Evolutionary conservation across 768 basidiomycete species (phyloP), one percentile per base, ranked within the genome.

Genomic region (Psilocybe azurescens): DNA sequence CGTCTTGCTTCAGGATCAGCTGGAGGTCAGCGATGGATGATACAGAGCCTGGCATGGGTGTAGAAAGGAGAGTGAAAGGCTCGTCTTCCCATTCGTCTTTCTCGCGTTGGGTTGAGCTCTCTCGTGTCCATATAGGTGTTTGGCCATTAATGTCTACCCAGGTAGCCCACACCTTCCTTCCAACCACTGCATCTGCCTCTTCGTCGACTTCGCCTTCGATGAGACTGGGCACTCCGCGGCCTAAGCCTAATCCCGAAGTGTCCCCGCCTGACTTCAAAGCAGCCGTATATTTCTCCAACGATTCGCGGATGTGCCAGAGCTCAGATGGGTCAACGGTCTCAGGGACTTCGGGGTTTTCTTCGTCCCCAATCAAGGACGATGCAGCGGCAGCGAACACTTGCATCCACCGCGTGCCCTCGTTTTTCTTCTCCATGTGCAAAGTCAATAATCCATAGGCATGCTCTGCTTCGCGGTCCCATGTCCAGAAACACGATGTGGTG

Each of bases 321-420:
- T 95, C 91, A 0, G 89, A 90, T 2, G 94, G 89, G 66, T 95
- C 91, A 49, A 98, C 78, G 7, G 94, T 96, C 76, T 99, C 97
- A 0, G 89, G 85, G 5, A 97, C 94, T 53, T 93, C 90, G 0
- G 81, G 75, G 54, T 89, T 84, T 36, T 82, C 81, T 6, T 72
- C 69, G 10, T 75, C 71, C 5, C 67, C 66, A 48, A 74, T 73
- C 13, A 68, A 56, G 14, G 74, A 77, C 20, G 81, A 74, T 3
- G 78, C 79, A 36, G 82, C 74, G 9, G 83, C 72, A 3, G 88
- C 83, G 69, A 99, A 99, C 6, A 99, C 84, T 52, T 93, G 89
- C 56, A 88, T 80, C 97, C 97, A 99, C 67, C 88, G 86, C 32
- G 89, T 90, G 5, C 88, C 90, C 62, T 90, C 88, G 72, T 94